These are phyloP conservation scores for Rhizopogon vulgaris DNA, from an alignment of 768 basidiomycete species.

Conservation along the genomic window DNA sequence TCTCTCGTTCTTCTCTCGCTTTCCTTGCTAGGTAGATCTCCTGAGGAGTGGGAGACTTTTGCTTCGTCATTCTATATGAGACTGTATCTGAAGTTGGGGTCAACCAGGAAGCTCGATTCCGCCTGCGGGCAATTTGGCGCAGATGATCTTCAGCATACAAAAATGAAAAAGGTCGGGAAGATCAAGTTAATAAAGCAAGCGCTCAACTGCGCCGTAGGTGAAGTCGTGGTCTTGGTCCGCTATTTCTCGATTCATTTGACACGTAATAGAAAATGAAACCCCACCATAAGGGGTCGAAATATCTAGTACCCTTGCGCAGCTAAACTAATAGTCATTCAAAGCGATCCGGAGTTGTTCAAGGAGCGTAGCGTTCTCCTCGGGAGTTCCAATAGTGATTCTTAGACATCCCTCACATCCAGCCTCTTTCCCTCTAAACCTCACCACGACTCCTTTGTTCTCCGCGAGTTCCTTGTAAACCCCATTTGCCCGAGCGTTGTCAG, in stretches of 20 bases:
- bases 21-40: slow-evolving; percentile 55
- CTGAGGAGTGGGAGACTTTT: slow-evolving; percentile 54
- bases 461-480: slow-evolving; percentile 77
- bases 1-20: slow-evolving; percentile 58
- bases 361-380: slow-evolving; percentile 65
- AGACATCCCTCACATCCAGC: slow-evolving; percentile 82
- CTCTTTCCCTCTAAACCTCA: slow-evolving; percentile 84
- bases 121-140: not conserved
- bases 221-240: not conserved
- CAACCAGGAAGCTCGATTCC: not conserved
- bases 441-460: slow-evolving; percentile 81
- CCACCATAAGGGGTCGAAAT: not conserved
- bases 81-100: not conserved
- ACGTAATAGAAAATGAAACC: not conserved
- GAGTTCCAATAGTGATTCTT: slow-evolving; percentile 84
- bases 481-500: slow-evolving; percentile 57
- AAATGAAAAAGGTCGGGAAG: not conserved
- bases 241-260: not conserved
- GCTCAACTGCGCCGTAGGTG: slow-evolving; percentile 5
- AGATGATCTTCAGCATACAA: slow-evolving; percentile 1
- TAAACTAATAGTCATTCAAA: slow-evolving; percentile 26
- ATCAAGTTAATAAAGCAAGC: not conserved
- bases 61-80: slow-evolving; percentile 38
- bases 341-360: slow-evolving; percentile 49
- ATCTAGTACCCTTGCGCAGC: not conserved